Conservation (phyloP, 164 flowering plant genomes). For the Warburgia ugandensis region DNA sequence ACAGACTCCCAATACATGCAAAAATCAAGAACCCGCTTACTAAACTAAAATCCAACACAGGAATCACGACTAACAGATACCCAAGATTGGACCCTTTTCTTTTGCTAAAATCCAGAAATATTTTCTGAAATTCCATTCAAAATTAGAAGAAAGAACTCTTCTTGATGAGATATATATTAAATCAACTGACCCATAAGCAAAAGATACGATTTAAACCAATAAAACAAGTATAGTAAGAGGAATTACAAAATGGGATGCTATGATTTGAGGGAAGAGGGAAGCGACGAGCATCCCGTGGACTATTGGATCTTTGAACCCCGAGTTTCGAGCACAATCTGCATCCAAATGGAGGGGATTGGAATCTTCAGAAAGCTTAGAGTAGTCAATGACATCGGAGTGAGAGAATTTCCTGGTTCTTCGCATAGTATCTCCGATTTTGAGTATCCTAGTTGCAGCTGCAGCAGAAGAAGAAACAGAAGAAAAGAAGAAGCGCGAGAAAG, state of each 20-base stretch:
- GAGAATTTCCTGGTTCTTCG: conserved; percentile 40
- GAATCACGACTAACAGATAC: no score
- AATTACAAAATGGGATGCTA: conserved; percentile 72
- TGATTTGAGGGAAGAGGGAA: conserved; percentile 61
- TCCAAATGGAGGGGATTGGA: conserved; percentile 68
- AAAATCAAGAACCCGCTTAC: no score
- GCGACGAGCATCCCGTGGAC: conserved; percentile 94
- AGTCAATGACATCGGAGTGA: conserved; percentile 40
- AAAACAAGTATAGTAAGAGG: neutral
- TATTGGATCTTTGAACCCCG: conserved; percentile 53
- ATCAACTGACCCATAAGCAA: neutral
- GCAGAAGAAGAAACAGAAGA: no score
- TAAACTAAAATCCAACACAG: no score
- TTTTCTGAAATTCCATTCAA: no score
- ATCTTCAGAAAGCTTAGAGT: conserved; percentile 54
- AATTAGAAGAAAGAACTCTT: no score
- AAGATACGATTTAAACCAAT: neutral
- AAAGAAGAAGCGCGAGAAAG: no score
- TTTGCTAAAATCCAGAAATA: no score
- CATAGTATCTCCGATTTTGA: conserved; percentile 50
- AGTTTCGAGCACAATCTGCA: conserved; percentile 34
- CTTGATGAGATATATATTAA: no score
- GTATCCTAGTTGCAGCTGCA: no score
- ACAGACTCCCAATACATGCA: no score
- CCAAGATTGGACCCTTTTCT: no score